Percentiles rank a stretch among this genome's conserved stretches.
Evolutionary conservation across 495 filamentous ascomycete genomes (phyloP).

Genomic region (Thermothielavioides terrestris): DNA sequence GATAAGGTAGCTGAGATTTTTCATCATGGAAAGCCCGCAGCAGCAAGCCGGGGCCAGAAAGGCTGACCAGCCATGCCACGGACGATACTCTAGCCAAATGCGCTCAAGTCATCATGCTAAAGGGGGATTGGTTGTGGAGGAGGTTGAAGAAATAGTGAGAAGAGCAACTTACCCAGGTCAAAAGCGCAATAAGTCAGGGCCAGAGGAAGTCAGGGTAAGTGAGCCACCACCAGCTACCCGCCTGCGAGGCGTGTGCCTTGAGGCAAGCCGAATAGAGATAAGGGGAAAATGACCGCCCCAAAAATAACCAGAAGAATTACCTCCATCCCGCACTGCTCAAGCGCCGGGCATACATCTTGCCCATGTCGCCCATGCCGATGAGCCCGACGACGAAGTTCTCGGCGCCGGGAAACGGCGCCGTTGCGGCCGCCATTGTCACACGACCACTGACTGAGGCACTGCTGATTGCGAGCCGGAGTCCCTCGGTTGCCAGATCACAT

Average conservation of each 20-base stretch:
- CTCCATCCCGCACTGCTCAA: slow-evolving; percentile 90
- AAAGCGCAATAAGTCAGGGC: slow-evolving; percentile 19
- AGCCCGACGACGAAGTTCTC: slow-evolving; percentile 71
- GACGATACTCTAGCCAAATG: slow-evolving; percentile 99
- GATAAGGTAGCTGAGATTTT: slow-evolving; percentile 93
- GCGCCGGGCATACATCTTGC: slow-evolving; percentile 92
- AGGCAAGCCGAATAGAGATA: too few species aligned
- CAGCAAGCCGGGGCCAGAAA: slow-evolving; percentile 30
- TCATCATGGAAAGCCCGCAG: slow-evolving; percentile 74
- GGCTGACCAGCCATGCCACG: slow-evolving; percentile 31
- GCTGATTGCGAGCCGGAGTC: slow-evolving; percentile 1
- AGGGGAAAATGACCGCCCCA: slow-evolving; percentile 3
- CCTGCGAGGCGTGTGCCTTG: background rate
- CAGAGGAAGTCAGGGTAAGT: too few species aligned
- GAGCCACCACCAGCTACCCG: background rate
- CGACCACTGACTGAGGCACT: background rate
- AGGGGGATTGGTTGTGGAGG: slow-evolving; percentile 4
- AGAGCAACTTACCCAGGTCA: slow-evolving; percentile 14
- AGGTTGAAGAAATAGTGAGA: background rate
- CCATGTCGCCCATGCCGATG: slow-evolving; percentile 99
- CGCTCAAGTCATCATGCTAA: slow-evolving; percentile 95
- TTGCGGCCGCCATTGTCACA: slow-evolving; percentile 14
- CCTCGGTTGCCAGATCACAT: slow-evolving; percentile 7
- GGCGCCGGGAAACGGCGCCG: slow-evolving; percentile 32
- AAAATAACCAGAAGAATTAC: slow-evolving; percentile 44